Conservation (phyloP, 1,284 basidiomycete genomes). For the Paramarasmius palmivorus region DNA sequence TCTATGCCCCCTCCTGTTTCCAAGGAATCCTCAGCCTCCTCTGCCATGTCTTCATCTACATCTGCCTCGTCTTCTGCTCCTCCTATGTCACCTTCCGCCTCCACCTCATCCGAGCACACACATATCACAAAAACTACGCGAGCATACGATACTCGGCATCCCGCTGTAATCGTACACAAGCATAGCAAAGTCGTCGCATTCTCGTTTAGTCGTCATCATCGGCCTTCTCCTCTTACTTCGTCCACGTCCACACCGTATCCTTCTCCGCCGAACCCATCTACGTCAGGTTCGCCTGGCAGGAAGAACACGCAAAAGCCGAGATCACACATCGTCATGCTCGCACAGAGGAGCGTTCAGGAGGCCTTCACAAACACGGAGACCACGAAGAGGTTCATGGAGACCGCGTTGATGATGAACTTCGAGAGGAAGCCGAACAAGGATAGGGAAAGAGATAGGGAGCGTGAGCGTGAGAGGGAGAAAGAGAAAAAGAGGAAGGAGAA, state of each 20-base stretch:
- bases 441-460: neutral
- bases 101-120: neutral
- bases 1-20: neutral
- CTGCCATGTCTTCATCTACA: neutral
- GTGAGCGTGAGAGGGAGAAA: neutral
- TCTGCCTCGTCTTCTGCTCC: neutral
- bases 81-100: neutral
- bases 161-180: slow-evolving; percentile 14
- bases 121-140: neutral
- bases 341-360: slow-evolving; percentile 2
- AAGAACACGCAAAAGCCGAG: too few species aligned
- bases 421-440: neutral
- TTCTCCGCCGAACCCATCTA: neutral
- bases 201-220: slow-evolving; percentile 12
- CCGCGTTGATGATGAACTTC: slow-evolving; percentile 3
- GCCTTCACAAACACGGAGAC: slow-evolving; percentile 3
- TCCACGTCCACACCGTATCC: neutral
- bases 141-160: slow-evolving; percentile 9
- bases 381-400: slow-evolving; percentile 3
- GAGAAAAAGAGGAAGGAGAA: neutral
- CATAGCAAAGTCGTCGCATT: slow-evolving; percentile 15
- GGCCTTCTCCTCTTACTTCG: neutral
- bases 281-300: neutral
- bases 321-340: neutral
- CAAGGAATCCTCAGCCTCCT: neutral